A percentile compares a stretch with the other conserved stretches of the same genome.
phyloP scores from a whole-genome alignment of 345 rosid species.

The Camelina neglecta region DNA sequence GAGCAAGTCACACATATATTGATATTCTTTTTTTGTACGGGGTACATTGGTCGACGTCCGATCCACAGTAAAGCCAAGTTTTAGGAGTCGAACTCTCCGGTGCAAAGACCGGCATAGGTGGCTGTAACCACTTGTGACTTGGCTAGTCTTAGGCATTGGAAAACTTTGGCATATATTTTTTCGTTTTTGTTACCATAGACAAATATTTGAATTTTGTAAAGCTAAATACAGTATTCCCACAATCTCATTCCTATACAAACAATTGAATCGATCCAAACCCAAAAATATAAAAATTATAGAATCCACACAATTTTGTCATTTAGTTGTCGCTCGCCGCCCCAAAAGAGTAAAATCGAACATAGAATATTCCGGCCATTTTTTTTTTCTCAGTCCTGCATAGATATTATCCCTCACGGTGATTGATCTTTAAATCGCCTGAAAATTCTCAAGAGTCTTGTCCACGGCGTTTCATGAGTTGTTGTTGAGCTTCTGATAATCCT shows the following conservation, averaged over 20 bases:
- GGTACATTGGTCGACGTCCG: too few species aligned
- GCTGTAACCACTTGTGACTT: too few species aligned
- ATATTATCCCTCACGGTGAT: background rate
- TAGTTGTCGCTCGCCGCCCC: conserved; percentile 22
- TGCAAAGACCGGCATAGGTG: too few species aligned
- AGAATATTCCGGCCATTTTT: background rate
- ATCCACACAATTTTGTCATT: conserved; percentile 32
- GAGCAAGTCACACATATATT: background rate
- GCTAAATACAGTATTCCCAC: conserved; percentile 18
- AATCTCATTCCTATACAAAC: conserved; percentile 42
- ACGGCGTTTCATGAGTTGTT: conserved; percentile 53
- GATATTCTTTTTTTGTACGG: too few species aligned
- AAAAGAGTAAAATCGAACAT: conserved; percentile 3
- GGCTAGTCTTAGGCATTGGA: too few species aligned
- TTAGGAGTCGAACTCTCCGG: too few species aligned
- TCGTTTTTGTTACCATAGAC: background rate
- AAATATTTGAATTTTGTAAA: background rate
- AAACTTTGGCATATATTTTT: background rate
- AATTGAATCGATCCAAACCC: conserved; percentile 22
- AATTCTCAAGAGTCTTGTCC: conserved; percentile 40
- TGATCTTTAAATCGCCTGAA: background rate
- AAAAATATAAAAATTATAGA: conserved; percentile 22
- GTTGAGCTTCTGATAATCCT: conserved; percentile 59
- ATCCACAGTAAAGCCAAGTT: too few species aligned
- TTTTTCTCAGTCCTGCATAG: background rate